Evolutionary conservation across 768 basidiomycete species (phyloP), one percentile per base, ranked within the genome.

Genomic region (Clitopilus passeckerianus): DNA sequence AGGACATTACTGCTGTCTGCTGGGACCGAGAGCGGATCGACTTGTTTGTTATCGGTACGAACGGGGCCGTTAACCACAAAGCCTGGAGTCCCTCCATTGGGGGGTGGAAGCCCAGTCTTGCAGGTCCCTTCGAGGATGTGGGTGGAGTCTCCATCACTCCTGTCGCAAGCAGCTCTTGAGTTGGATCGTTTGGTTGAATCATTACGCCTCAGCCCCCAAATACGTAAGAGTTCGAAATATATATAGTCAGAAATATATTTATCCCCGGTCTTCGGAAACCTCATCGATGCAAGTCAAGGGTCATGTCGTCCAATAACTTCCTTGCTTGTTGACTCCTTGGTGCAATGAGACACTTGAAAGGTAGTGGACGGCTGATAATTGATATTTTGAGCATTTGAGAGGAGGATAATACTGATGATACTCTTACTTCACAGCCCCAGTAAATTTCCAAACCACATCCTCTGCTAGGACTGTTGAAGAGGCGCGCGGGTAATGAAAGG

Each of bases 11-110:
- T 9, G 59, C 59, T 22, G 59, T 60, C 23, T 56, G 56, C 56
- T 57, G 56, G 59, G 30, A 27, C 15, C 16, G 43, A 6, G 34
- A 57, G 43, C 55, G 59, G 18, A 60, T 60, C 20, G 59, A 60
- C 34, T 50, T 60, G 56, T 60, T 60, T 34, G 56, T 57, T 20
- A 52, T 60, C 16, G 59, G 56, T 14, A 30, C 41, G 15, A 37
- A 41, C 20, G 34, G 59, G 27, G 33, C 23, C 1, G 18, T 35
- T 33, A n/a, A 57, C 35, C 55, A 57, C 22, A 60, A 60, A 46
- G 24, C 54, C 3, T 55, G 33, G 30, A 34, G n/a, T 24, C 9
- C 9, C 5, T 16, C 12, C 54, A 55, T 24, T 34, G 54, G 54
- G 1, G 46, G 46, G 5, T 55, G 54, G 54, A 18, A 33, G n/a